Evolutionary conservation across 768 basidiomycete genomes (phyloP), one percentile per base, ranked within the genome.

Genomic region (Rhizopogon rudus): DNA sequence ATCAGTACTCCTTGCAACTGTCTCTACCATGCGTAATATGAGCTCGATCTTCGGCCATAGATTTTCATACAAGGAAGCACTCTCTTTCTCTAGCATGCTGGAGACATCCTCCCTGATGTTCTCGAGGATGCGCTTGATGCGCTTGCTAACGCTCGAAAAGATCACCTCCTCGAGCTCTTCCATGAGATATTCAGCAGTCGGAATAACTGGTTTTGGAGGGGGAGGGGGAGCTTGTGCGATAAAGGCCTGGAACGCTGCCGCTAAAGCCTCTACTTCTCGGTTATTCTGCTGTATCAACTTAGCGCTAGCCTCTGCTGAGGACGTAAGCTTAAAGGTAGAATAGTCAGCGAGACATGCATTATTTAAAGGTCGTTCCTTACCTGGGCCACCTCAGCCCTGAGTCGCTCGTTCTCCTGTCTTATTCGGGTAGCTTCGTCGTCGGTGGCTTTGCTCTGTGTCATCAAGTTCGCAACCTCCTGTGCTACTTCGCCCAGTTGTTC

Each of bases 401-500:
- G 60, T 17, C 57, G 61, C 40, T 52, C 54, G 35, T 72, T 72
- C 56, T 70, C 68, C 41, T 41, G 52, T 49, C 71, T 65, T 40
- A 71, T 50, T 16, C 48, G 37, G 35, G 4, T 52, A 39, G 66
- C 65, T 43, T 51, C 61, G 3, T 48, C 48, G 40, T 68, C 68
- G 50, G 65, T 56, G 49, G 14, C 50, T 25, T 71, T 52, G 35
- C 63, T 60, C 43, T 69, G 72, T 4, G 55, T 61, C 53, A 70
- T 72, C 40, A 70, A 43, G n/a, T 67, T 64, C 33, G 62, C 68
- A 17, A 72, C 67, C 39, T 66, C 71, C 43, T 66, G 59, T 8
- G 67, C 69, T 31, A 68, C 50, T n/a, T 22, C 50, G n/a, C 59
- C 64, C 7, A 76, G 67, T 28, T 75, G 72, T 55, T 59, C 56